phyloP scores from a whole-genome alignment of 73 alveolate species.

The Uronychia binucleata region DNA sequence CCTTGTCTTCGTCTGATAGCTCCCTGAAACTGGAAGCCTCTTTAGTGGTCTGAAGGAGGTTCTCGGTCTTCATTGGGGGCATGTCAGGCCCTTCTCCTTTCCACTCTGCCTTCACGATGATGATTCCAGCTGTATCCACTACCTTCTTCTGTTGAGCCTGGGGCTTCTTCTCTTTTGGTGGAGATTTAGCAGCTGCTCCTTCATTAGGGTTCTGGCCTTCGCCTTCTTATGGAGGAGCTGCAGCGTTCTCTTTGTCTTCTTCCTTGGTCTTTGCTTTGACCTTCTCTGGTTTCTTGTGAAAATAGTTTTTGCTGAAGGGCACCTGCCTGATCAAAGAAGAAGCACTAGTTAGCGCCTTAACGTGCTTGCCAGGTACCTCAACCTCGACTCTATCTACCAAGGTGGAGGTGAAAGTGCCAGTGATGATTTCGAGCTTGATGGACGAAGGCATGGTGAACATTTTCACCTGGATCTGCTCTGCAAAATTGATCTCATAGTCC shows the following conservation, averaged over 20 bases:
- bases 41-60: conserved; percentile 65
- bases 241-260: background rate
- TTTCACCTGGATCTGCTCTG: conserved; percentile 82
- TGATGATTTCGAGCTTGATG: conserved; percentile 81
- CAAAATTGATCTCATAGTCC: conserved; percentile 90
- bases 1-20: conserved; percentile 54
- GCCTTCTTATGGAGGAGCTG: background rate
- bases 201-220: no score
- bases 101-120: conserved; percentile 95
- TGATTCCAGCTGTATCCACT: no score
- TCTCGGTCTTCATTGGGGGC: conserved; percentile 94
- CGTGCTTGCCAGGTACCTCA: conserved; percentile 96
- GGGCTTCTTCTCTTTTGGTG: no score
- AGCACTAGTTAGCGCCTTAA: conserved; percentile 93
- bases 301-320: conserved; percentile 42
- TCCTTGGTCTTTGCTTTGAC: background rate
- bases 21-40: conserved; percentile 61
- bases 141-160: no score
- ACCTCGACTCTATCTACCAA: conserved; percentile 83
- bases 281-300: background rate
- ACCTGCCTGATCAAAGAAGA: conserved; percentile 86
- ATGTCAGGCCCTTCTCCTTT: conserved; percentile 97
- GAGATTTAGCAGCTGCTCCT: no score
- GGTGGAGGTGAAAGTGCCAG: conserved; percentile 64
- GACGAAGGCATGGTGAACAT: conserved; percentile 96